These are phyloP conservation scores for Candida buenavistaensis DNA, from an alignment of 1,139 yeast genomes.

Conservation along the genomic window DNA sequence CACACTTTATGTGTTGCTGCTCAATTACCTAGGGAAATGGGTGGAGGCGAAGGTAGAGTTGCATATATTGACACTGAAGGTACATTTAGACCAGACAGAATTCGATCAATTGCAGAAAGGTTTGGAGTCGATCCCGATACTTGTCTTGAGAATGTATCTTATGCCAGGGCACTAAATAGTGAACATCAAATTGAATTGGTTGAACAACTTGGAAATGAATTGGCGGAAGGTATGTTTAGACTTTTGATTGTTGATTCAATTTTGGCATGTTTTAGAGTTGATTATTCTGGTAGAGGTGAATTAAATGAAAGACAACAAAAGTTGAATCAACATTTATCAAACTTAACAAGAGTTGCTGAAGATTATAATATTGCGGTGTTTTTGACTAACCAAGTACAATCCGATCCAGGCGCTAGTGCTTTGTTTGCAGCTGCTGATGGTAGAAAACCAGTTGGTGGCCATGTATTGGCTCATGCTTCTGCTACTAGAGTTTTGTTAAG, in stretches of 20 bases:
- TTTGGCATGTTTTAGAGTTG: slow-evolving; percentile 64
- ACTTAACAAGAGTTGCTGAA: slow-evolving; percentile 54
- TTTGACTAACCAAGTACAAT: slow-evolving; percentile 62
- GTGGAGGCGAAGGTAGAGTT: slow-evolving; percentile 64
- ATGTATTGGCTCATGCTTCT: slow-evolving; percentile 63
- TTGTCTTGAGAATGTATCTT: slow-evolving; percentile 54
- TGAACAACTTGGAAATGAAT: slow-evolving; percentile 50
- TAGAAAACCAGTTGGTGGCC: slow-evolving; percentile 66
- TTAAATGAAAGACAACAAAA: slow-evolving; percentile 60
- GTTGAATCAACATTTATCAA: slow-evolving; percentile 55
- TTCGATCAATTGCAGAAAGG: slow-evolving; percentile 52
- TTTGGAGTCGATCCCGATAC: slow-evolving; percentile 55
- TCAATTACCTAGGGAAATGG: slow-evolving; percentile 52
- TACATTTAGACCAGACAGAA: slow-evolving; percentile 58
- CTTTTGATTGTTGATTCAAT: slow-evolving; percentile 53
- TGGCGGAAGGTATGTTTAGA: slow-evolving; percentile 50
- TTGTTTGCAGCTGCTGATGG: slow-evolving; percentile 66
- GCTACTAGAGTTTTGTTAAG: slow-evolving; percentile 59
- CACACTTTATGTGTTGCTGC: slow-evolving; percentile 62
- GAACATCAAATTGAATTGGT: slow-evolving; percentile 62
- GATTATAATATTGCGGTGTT: slow-evolving; percentile 61
- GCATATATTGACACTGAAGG: slow-evolving; percentile 65
- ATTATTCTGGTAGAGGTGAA: slow-evolving; percentile 61
- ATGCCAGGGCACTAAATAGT: slow-evolving; percentile 59
- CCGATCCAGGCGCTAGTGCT: slow-evolving; percentile 70